Evolutionary conservation across 1,284 basidiomycete species (phyloP), one percentile per base, ranked within the genome.

Genomic region (Ustilago bromivora): DNA sequence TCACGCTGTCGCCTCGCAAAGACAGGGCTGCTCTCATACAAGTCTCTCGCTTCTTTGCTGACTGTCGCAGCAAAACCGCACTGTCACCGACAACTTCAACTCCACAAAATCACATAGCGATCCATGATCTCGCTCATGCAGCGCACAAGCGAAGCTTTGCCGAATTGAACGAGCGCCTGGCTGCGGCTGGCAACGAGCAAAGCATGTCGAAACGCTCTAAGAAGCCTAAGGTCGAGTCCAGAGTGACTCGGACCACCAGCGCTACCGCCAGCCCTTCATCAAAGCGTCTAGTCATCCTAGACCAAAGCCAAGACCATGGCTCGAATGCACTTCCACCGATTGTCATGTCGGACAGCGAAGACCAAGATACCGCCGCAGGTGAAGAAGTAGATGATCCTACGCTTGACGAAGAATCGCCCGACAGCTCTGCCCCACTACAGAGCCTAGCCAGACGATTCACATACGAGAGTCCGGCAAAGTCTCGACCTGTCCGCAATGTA

Each of bases 1-100:
- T 73, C 6, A 68, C 51, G n/a, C 38, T 73, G 3, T 73, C 71
- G 12, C 66, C 71, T 51, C 65, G 61, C 40, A 60, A 56, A 57
- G 40, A 46, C 23, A 41, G 46, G 41, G 32, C 17, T 31, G 31
- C n/a, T 28, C n/a, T 12, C 28, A 7, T 19, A 12, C 10, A 17
- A 32, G 17, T 43, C 12, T 40, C n/a, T 17, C 35, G 32, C 13
- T 19, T 19, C 51, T 19, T 31, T 15, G 17, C 46, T 11, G 17
- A 6, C 10, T 23, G 7, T 49, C 43, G 43, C 54, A 40, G 35
- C 54, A 56, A 55, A 43, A 13, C n/a, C 1, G 31, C 11, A 23
- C 4, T 35, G 28, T 31, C 56, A 1, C 47, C 58, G 10, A 32
- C 17, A 19, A 17, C 8, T n/a, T 58, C 51, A 11, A 15, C 3